Percentiles rank a stretch among this genome's conserved stretches.
Conservation (phyloP, 2,329 filamentous ascomycete species). For the Aspergillus ibericus region DNA sequence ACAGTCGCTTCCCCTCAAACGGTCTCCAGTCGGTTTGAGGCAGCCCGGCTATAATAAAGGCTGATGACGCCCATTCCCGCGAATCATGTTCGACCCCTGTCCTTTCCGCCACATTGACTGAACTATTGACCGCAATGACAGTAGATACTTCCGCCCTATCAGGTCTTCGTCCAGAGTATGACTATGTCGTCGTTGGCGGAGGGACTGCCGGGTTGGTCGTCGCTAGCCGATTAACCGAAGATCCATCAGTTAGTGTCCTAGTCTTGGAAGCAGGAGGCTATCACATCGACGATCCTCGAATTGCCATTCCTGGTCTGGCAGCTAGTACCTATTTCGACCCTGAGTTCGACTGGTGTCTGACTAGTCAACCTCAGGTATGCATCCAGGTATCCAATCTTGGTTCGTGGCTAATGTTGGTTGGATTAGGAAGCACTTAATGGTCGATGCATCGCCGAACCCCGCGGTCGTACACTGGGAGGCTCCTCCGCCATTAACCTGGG, state of each 20-base stretch:
- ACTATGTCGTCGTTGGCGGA: constrained; percentile 31
- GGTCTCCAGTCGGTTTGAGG: too few relatives aligned
- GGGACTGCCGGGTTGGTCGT: constrained; percentile 30
- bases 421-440: constrained; percentile 32
- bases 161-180: constrained; percentile 5
- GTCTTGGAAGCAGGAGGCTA: constrained; percentile 27
- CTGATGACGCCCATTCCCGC: too few relatives aligned
- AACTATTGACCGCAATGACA: background rate
- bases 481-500: constrained; percentile 47
- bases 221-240: constrained; percentile 28
- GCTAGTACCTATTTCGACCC: background rate
- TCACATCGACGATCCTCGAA: constrained; percentile 16
- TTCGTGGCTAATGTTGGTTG: background rate
- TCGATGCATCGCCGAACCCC: constrained; percentile 41
- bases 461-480: constrained; percentile 52
- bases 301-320: constrained; percentile 14
- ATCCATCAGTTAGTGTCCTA: constrained; percentile 20
- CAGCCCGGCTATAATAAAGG: too few relatives aligned
- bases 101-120: too few relatives aligned
- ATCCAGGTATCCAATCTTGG: background rate
- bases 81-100: too few relatives aligned
- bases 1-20: too few relatives aligned
- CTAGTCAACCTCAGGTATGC: background rate
- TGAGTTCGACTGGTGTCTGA: background rate
- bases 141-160: background rate